phyloP scores from a whole-genome alignment of 2,329 filamentous ascomycete genomes.

The Ophiosphaerella korrae region DNA sequence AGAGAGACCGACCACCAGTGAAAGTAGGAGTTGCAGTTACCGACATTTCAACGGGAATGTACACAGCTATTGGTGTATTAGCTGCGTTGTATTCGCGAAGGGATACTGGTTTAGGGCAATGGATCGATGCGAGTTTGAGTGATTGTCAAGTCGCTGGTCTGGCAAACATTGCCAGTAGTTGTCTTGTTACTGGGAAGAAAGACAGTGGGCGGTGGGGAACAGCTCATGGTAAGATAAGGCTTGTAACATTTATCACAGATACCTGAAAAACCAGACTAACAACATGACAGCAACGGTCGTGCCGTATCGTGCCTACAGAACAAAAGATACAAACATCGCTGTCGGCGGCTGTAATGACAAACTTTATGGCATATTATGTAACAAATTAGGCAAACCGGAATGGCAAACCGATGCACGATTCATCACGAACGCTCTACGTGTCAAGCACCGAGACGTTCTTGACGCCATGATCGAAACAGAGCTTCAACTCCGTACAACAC shows the following conservation, averaged over 20 bases:
- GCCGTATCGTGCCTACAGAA: constrained; percentile 81
- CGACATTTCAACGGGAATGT: constrained; percentile 91
- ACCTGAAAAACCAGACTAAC: constrained; percentile 2
- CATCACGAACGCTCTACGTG: constrained; percentile 62
- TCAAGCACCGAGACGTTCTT: constrained; percentile 73
- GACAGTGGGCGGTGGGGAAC: constrained; percentile 94
- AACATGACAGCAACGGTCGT: constrained; percentile 78
- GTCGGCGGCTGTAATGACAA: constrained; percentile 68
- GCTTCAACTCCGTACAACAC: constrained; percentile 76
- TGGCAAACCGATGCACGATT: constrained; percentile 64
- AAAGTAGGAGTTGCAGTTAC: constrained; percentile 99
- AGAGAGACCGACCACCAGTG: constrained; percentile 83
- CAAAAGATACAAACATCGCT: constrained; percentile 65
- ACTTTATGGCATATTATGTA: constrained; percentile 64
- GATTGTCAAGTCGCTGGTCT: constrained; percentile 94
- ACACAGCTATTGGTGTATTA: constrained; percentile 93
- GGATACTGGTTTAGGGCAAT: constrained; percentile 80
- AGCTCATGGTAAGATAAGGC: constrained; percentile 72
- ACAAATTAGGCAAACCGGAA: constrained; percentile 61
- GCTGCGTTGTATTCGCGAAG: constrained; percentile 80
- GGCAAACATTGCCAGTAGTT: constrained; percentile 90
- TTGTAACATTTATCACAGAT: background rate
- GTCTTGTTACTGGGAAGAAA: constrained; percentile 81
- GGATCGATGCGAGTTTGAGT: constrained; percentile 86
- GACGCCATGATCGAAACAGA: constrained; percentile 78